Percentiles rank a stretch among this genome's conserved stretches.
Conservation (phyloP, 1,284 basidiomycete species). For the Grifola frondosa region DNA sequence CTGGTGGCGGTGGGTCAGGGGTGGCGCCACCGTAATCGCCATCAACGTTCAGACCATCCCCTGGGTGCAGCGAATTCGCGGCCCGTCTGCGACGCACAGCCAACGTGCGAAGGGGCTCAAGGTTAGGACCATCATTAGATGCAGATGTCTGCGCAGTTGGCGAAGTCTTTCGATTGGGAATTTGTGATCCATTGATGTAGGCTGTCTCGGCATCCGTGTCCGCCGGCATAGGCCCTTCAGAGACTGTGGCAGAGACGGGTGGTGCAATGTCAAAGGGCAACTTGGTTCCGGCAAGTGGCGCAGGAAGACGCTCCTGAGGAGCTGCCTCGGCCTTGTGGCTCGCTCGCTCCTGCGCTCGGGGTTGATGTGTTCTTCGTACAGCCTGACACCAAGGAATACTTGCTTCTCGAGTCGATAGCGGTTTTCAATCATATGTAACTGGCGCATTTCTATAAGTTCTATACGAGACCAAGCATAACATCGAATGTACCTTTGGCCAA, state of each 20-base stretch:
- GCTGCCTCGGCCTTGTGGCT: slow-evolving; percentile 18
- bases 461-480: background rate
- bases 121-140: slow-evolving; percentile 3
- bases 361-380: slow-evolving; percentile 54
- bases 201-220: slow-evolving; percentile 53
- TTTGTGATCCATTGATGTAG: slow-evolving; percentile 35
- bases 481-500: slow-evolving; percentile 83
- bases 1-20: slow-evolving; percentile 30
- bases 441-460: background rate
- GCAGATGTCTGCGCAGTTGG: slow-evolving; percentile 2
- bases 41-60: slow-evolving; percentile 9
- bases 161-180: slow-evolving; percentile 4
- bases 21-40: slow-evolving; percentile 28
- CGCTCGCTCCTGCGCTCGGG: slow-evolving; percentile 25
- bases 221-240: slow-evolving; percentile 52
- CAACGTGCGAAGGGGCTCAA: slow-evolving; percentile 14
- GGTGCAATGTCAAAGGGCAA: slow-evolving; percentile 13
- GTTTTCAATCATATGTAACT: slow-evolving; percentile 93
- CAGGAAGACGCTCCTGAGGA: slow-evolving; percentile 25
- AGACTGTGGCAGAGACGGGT: slow-evolving; percentile 33
- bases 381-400: slow-evolving; percentile 78
- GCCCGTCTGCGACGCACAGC: slow-evolving; percentile 16
- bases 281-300: slow-evolving; percentile 24
- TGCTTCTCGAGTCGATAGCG: slow-evolving; percentile 78
- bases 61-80: slow-evolving; percentile 5